Percentiles rank a stretch among this genome's conserved stretches.
Conservation (phyloP, 2,329 filamentous ascomycete species). For the Fusarium buxicola region DNA sequence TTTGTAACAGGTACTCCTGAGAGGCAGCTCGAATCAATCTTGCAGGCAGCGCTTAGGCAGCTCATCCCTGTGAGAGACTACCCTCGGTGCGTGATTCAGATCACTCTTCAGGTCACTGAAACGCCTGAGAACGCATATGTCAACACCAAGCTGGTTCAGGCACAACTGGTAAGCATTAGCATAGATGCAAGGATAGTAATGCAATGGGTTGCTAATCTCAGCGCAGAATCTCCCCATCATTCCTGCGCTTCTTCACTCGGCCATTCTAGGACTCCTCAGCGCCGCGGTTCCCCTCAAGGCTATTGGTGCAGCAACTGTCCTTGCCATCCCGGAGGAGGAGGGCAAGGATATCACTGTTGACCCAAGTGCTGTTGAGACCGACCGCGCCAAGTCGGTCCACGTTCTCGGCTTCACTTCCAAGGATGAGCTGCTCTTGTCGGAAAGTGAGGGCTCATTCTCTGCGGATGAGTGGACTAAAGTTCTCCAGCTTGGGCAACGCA, state of each 20-base stretch:
- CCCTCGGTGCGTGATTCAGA: slow-evolving; percentile 81
- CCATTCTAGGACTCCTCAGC: slow-evolving; percentile 81
- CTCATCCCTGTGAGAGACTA: slow-evolving; percentile 81
- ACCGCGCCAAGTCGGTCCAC: slow-evolving; percentile 77
- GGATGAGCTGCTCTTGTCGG: slow-evolving; percentile 78
- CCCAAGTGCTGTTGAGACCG: slow-evolving; percentile 72
- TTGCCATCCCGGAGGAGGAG: slow-evolving; percentile 66
- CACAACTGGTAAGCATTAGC: slow-evolving; percentile 67
- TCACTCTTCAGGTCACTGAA: slow-evolving; percentile 81
- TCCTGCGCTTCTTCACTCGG: slow-evolving; percentile 83
- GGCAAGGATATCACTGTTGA: slow-evolving; percentile 62
- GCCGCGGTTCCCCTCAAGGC: slow-evolving; percentile 84
- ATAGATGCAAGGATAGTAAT: no score
- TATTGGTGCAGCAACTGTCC: slow-evolving; percentile 73
- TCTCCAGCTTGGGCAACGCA: slow-evolving; percentile 70
- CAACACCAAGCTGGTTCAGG: slow-evolving; percentile 69
- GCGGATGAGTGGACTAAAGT: slow-evolving; percentile 80
- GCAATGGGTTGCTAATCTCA: slow-evolving; percentile 26
- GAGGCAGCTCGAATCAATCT: slow-evolving; percentile 82
- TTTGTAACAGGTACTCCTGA: slow-evolving; percentile 71
- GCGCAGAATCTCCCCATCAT: slow-evolving; percentile 80
- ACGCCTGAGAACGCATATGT: slow-evolving; percentile 75
- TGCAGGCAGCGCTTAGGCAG: slow-evolving; percentile 78
- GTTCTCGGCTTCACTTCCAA: slow-evolving; percentile 85
- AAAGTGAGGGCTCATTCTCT: slow-evolving; percentile 85